These are phyloP conservation scores for Westerdykella ornata DNA, from an alignment of 2,329 filamentous ascomycete species.

Conservation along the genomic window DNA sequence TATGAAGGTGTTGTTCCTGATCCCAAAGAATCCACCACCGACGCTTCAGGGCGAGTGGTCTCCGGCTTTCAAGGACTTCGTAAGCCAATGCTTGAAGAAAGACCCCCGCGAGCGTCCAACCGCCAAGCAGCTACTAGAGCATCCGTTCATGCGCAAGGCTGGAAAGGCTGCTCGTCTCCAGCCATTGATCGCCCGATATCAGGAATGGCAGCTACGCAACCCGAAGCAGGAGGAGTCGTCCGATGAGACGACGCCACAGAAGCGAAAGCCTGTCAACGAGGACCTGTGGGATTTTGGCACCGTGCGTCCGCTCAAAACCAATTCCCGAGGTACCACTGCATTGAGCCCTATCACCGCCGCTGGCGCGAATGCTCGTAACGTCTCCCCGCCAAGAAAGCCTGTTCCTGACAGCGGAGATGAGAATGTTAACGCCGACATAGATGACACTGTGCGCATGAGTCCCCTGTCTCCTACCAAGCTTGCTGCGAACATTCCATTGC, in stretches of 20 bases:
- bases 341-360: constrained; percentile 72
- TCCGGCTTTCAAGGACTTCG: constrained; percentile 46
- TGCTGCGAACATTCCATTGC: constrained; percentile 42
- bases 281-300: constrained; percentile 99
- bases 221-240: constrained; percentile 58
- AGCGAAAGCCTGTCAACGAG: constrained; percentile 54
- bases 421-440: constrained; percentile 18
- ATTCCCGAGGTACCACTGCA: constrained; percentile 45
- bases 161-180: constrained; percentile 97
- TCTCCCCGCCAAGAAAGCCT: constrained; percentile 30
- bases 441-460: constrained; percentile 31
- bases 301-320: constrained; percentile 65
- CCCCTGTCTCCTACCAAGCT: constrained; percentile 41
- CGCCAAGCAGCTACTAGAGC: constrained; percentile 78
- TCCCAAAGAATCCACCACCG: constrained; percentile 88
- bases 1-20: constrained; percentile 96
- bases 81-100: constrained; percentile 66
- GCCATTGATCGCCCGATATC: constrained; percentile 86
- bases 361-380: constrained; percentile 64
- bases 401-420: constrained; percentile 31
- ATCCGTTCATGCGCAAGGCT: constrained; percentile 82
- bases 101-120: constrained; percentile 85
- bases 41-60: constrained; percentile 52
- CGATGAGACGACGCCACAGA: constrained; percentile 31
- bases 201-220: constrained; percentile 76